Evolutionary conservation across 768 basidiomycete species (phyloP), one percentile per base, ranked within the genome.

Genomic region (Rubroboletus satanas): DNA sequence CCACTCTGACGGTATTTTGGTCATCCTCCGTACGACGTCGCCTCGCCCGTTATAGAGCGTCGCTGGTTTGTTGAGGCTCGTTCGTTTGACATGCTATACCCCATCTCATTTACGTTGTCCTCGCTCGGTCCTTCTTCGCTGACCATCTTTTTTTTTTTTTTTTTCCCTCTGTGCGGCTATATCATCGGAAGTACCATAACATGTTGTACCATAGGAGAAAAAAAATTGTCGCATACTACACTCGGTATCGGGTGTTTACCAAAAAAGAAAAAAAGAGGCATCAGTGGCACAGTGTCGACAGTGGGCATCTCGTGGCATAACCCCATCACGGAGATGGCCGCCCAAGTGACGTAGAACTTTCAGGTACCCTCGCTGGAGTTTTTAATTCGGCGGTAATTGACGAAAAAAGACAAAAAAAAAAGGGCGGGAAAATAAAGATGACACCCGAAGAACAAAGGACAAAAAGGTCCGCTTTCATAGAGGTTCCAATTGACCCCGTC

Each of bases 1-100:
- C 5, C 90, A 91, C 66, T 91, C 90, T 29, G 90, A 92, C 65
- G 90, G 90, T 5, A 75, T 92, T 53, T 82, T 92, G 75, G 86
- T 90, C 58, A 88, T 92, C 60, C 71, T 92, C 12, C 82, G 90
- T 21, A 73, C 77, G 45, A 77, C 80, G 35, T 66, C 71, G 36
- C 51, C 62, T 9, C 42, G 45, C 35, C 6, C 38, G 17, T 35
- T 7, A 31, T 49, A 45, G 47, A 3, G 26, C 31, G 5, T 17
- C 9, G 32, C 32, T 10, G 3, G 18, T 39, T 18, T n/a, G 12
- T 37, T 36, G 26, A n/a, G n/a, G n/a, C 31, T n/a, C 5, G 17
- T 12, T 26, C 11, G 43, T 17, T 15, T 32, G 21, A 23, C 9
- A 23, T 23, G 12, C 17, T 23, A 23, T 48, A 47, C 33, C 15